phyloP scores from a whole-genome alignment of 139 green algal species.

The Chlorella sp. region DNA sequence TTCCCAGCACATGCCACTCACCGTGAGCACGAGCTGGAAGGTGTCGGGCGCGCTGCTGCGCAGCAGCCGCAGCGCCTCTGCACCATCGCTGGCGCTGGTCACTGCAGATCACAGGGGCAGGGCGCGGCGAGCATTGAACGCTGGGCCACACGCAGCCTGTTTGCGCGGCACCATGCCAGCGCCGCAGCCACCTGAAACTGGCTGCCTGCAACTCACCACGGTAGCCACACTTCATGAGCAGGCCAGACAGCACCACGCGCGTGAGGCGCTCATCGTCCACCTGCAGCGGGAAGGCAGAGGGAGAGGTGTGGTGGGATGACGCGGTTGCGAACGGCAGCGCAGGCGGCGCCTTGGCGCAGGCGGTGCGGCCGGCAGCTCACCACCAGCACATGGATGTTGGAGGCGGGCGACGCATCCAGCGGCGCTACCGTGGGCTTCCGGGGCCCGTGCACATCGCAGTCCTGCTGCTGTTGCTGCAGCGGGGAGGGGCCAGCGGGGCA shows the following conservation, averaged over 20 bases:
- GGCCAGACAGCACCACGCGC: constrained; percentile 77
- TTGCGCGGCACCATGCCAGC: too few species aligned
- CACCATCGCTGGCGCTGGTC: constrained; percentile 75
- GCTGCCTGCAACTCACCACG: constrained; percentile 71
- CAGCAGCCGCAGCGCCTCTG: constrained; percentile 79
- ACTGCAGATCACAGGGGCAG: constrained; percentile 57
- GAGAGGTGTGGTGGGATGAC: too few species aligned
- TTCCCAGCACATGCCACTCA: constrained; percentile 25
- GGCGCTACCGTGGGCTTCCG: too few species aligned
- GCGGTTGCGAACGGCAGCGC: too few species aligned
- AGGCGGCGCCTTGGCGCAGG: too few species aligned
- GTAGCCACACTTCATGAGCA: constrained; percentile 86
- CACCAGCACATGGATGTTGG: too few species aligned
- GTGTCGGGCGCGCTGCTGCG: constrained; percentile 63
- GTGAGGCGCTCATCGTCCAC: constrained; percentile 90
- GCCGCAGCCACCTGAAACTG: too few species aligned
- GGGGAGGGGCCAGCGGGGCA: too few species aligned
- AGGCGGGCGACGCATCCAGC: too few species aligned
- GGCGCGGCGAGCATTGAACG: neutral
- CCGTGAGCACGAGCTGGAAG: constrained; percentile 89
- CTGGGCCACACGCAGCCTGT: neutral
- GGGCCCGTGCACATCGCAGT: too few species aligned
- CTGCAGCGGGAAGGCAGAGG: constrained; percentile 49
- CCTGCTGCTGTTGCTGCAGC: too few species aligned
- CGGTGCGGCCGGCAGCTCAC: too few species aligned